Conservation (phyloP, 768 basidiomycete genomes). For the Sporobolomyces roseus region DNA sequence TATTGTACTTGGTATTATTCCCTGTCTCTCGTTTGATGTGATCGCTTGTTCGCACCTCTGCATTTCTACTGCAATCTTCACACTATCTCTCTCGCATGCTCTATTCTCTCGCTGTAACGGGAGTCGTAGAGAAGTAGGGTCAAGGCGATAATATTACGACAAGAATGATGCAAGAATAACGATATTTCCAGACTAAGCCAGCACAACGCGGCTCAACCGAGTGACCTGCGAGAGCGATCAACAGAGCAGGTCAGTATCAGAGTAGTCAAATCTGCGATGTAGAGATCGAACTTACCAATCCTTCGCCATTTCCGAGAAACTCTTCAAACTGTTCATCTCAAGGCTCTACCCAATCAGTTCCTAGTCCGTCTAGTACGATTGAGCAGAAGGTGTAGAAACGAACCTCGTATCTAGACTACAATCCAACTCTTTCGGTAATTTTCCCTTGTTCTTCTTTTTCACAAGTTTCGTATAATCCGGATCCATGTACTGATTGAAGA, state of each 20-base stretch:
- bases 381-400: background rate
- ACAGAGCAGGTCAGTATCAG: background rate
- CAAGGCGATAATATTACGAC: background rate
- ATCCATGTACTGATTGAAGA: conserved; percentile 30
- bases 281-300: conserved; percentile 14
- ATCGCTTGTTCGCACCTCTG: too few species aligned
- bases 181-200: background rate
- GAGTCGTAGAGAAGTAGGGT: background rate
- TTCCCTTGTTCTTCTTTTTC: conserved; percentile 19
- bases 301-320: conserved; percentile 15
- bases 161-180: background rate
- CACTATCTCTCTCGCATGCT: too few species aligned
- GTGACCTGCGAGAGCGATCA: background rate
- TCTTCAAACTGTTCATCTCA: background rate
- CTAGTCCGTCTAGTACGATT: background rate
- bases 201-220: background rate
- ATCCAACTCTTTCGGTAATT: conserved; percentile 12
- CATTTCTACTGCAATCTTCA: too few species aligned
- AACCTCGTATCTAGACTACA: conserved; percentile 24
- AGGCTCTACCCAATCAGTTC: background rate
- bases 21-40: too few species aligned
- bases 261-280: too few species aligned
- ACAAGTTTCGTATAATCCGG: background rate
- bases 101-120: background rate
- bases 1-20: too few species aligned